phyloP scores from a whole-genome alignment of 73 alveolate genomes.

The Paramecium caudatum region DNA sequence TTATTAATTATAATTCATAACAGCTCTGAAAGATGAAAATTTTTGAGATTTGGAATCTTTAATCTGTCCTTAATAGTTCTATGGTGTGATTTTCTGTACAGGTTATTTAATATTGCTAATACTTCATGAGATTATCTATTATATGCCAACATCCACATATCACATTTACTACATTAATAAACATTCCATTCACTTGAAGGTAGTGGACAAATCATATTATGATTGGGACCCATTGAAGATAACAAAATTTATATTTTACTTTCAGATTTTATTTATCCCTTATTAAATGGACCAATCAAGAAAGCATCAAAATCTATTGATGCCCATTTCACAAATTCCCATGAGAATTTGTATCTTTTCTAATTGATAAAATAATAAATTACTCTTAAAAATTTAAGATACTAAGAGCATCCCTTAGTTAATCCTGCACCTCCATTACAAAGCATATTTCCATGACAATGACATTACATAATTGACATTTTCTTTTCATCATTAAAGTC shows the following conservation, averaged over 20 bases:
- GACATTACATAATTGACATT: slow-evolving; percentile 76
- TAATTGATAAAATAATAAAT: slow-evolving; percentile 42
- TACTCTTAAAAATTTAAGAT: slow-evolving; percentile 80
- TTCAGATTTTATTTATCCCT: slow-evolving; percentile 78
- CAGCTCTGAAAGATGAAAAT: slow-evolving; percentile 65
- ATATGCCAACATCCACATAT: slow-evolving; percentile 87
- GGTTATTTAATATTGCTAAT: slow-evolving; percentile 79
- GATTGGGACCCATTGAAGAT: slow-evolving; percentile 78
- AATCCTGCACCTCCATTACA: slow-evolving; percentile 89
- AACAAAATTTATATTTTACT: slow-evolving; percentile 62
- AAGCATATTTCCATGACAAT: slow-evolving; percentile 82
- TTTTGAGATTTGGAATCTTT: slow-evolving; percentile 66
- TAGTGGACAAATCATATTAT: slow-evolving; percentile 71
- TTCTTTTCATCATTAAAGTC: slow-evolving; percentile 81
- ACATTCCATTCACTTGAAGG: slow-evolving; percentile 81
- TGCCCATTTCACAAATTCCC: slow-evolving; percentile 89
- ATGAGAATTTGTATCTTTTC: slow-evolving; percentile 74
- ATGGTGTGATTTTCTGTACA: slow-evolving; percentile 61
- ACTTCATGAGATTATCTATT: slow-evolving; percentile 78
- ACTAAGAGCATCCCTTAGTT: slow-evolving; percentile 90
- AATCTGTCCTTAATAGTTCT: slow-evolving; percentile 37
- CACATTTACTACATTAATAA: slow-evolving; percentile 86
- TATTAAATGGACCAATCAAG: slow-evolving; percentile 84
- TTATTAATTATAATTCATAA: background rate
- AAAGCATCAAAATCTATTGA: slow-evolving; percentile 82